Evolutionary conservation across 208 protist species (phyloP), one percentile per base, ranked within the genome.

Genomic region (Herpetomonas samuelpessoai): DNA sequence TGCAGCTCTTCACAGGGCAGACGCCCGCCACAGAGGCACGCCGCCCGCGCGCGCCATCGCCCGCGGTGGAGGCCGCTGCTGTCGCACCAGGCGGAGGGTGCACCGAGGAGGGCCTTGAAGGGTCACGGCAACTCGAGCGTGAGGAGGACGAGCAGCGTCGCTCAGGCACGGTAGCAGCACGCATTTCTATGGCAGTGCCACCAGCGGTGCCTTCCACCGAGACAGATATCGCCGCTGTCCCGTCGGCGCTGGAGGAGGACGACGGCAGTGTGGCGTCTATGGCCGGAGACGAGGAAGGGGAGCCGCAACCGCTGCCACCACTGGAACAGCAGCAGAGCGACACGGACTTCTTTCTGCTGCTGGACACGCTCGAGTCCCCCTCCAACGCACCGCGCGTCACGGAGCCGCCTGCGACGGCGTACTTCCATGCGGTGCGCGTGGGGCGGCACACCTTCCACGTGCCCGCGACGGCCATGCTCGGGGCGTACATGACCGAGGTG

Each of bases 361-460:
- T 41, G 9, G 9, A 41, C 35, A 41, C 35, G 14, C 14, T 41
- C 6, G 35, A 41, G 35, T 38, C 28, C 7, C 51, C 51, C 10
- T 22, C 22, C 50, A 53, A 50, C 50, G 51, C 45, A n/a, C 28
- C 65, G 3, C 14, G 3, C 39, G 18, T 31, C 7, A 48, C 30
- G 7, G 29, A 53, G 18, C 39, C 49, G 28, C 64, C 58, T 2
- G 19, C 22, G 2, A 2, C 52, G 29, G 57, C 47, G 28, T 50
- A 51, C 47, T 62, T 75, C 30, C 64, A 63, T 51, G 67, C 71
- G 3, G 55, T 74, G 29, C 65, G 62, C 16, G 21, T 74, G 26
- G 74, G 70, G 18, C 26, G 21, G 14, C 59, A 72, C 55, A 68
- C 24, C 30, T 78, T 77, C 30, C 41, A 68, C 56, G 56, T 71